Percentiles rank a stretch among this genome's conserved stretches.
Conservation (phyloP, 1,139 yeast species). For the Lodderomyces pseudojiufengensis region DNA sequence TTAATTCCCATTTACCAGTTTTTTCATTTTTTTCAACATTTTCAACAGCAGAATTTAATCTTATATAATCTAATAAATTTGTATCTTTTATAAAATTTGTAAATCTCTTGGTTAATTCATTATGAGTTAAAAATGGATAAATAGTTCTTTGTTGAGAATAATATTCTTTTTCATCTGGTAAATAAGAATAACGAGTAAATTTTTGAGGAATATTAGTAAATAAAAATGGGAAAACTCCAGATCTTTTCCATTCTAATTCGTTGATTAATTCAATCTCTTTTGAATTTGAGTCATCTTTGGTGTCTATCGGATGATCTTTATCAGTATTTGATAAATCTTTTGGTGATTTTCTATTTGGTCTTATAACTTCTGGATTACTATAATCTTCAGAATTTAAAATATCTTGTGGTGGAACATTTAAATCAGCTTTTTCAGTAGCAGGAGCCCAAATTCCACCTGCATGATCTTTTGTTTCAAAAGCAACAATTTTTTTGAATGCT, state of each 20-base stretch:
- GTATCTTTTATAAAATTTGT: slow-evolving; percentile 27
- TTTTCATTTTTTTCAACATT: slow-evolving; percentile 25
- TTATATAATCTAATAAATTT: slow-evolving; percentile 27
- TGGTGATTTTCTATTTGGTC: slow-evolving; percentile 21
- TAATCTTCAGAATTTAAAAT: slow-evolving; percentile 26
- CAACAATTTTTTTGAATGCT: slow-evolving; percentile 27
- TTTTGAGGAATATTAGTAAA: slow-evolving; percentile 47
- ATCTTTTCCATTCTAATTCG: slow-evolving; percentile 35
- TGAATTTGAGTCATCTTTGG: slow-evolving; percentile 8
- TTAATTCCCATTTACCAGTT: slow-evolving; percentile 43
- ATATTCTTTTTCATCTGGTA: slow-evolving; percentile 27
- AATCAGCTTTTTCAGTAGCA: slow-evolving; percentile 20
- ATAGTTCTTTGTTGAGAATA: slow-evolving; percentile 23
- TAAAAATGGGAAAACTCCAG: slow-evolving; percentile 41
- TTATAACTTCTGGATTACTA: slow-evolving; percentile 23
- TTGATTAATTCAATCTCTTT: slow-evolving; percentile 8
- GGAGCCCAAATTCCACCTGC: slow-evolving; percentile 39
- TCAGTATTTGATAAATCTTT: slow-evolving; percentile 14
- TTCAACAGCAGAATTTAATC: slow-evolving; percentile 40
- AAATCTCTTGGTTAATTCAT: slow-evolving; percentile 32
- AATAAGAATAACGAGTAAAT: slow-evolving; percentile 41
- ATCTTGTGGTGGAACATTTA: slow-evolving; percentile 28
- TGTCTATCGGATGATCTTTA: slow-evolving; percentile 17
- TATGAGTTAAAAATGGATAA: slow-evolving; percentile 40
- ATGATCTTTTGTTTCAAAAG: slow-evolving; percentile 29